Base-by-base conservation (phyloP, 225 moss, liverwort and hornwort genomes). In the Thuidium tamariscinum region DNA sequence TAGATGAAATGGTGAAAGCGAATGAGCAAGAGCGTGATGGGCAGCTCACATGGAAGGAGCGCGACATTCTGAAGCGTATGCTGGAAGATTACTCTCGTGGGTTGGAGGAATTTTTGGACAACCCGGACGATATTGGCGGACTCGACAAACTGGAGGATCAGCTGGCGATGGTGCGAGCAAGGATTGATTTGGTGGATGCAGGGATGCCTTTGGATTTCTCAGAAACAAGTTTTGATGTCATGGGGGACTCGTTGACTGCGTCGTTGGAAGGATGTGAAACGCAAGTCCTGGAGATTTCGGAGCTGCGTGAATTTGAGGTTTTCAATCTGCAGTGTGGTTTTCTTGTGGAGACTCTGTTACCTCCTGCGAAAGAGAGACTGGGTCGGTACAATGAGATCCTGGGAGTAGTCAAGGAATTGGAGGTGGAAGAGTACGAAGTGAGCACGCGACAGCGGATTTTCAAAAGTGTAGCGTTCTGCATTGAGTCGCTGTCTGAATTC, bases 1-100 rank as follows among this genome's bases (percentile, higher is more conserved):
- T 92, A 87, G n/a, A 36, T 57, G 85, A 83, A 34, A 88, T 92
- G 89, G 32, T 80, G 39, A 11, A 57, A 26, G 64, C 36, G 37
- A 89, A 90, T 36, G 23, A 51, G 7, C 27, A 41, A 36, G 83
- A 92, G 34, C 83, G 83, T 27, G 25, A 90, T 37, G 89, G 90
- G 36, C 80, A 42, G 49, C 90, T 92, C 87, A 87, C 80, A 51
- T 83, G 82, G 89, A 67, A 83, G 51, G 92, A 92, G 82, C 75
- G 92, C 20, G 85, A 89, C 73, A 84, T 90, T 48, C 19, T 92
- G 39, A 90, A 85, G 59, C 82, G 65, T 11, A 92, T 92, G 90
- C 87, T 92, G 83, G 89, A 92, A 81, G 92, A 92, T 87, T 92
- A 92, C 75, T 89, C 83, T 15, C 70, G 76, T 51, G 89, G 79